Evolutionary conservation across 495 filamentous ascomycete genomes (phyloP).

Genomic region (Astrothelium subdiscretum): DNA sequence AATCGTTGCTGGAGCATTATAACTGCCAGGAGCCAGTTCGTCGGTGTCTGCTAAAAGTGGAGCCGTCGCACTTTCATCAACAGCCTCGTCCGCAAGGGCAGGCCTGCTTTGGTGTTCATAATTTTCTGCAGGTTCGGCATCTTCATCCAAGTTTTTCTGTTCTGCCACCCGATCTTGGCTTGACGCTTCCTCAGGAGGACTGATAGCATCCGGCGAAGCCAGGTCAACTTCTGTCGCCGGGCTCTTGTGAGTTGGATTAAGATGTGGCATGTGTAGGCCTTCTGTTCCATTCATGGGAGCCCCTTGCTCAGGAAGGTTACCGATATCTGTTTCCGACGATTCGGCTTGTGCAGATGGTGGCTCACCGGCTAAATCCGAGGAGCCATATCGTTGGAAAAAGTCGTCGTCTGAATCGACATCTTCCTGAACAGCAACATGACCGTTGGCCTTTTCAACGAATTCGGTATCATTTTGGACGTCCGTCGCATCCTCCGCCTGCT

Average conservation of each 20-base stretch:
- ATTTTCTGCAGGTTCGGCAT: neutral
- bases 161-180: neutral
- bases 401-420: conserved; percentile 20
- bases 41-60: conserved; percentile 17
- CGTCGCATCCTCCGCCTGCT: neutral
- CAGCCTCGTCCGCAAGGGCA: conserved; percentile 13
- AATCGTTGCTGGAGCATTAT: neutral
- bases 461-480: neutral
- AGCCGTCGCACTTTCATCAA: conserved; percentile 10
- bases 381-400: conserved; percentile 26
- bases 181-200: neutral
- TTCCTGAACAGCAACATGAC: neutral
- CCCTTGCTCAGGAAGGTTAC: neutral
- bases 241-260: too few relatives aligned
- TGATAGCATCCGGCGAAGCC: neutral
- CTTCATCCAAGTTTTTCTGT: neutral
- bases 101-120: conserved; percentile 19
- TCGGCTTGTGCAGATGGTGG: neutral
- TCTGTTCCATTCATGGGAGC: neutral
- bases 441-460: neutral
- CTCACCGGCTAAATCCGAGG: neutral
- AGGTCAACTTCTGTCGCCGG: neutral
- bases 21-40: conserved; percentile 1
- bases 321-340: neutral
- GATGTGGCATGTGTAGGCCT: neutral